Conservation (phyloP, 495 filamentous ascomycete genomes). For the Hypoxylon trugodes region DNA sequence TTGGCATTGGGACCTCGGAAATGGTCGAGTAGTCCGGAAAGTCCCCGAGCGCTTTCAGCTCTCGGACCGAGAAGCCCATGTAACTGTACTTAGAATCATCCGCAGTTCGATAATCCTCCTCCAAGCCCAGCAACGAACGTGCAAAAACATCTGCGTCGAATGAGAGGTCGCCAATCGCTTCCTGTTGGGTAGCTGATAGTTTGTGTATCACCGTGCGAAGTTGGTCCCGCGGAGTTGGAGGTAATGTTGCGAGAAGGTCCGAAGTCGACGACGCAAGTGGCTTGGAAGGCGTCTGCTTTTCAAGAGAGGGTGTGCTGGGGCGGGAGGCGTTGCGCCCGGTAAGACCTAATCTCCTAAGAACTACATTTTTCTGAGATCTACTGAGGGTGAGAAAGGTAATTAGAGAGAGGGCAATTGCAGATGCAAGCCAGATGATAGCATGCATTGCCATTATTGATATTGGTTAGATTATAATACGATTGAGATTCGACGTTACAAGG, state of each 20-base stretch:
- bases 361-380: constrained; percentile 36
- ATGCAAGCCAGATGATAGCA: constrained; percentile 25
- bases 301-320: constrained; percentile 31
- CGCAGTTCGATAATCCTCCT: constrained; percentile 45
- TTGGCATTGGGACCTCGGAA: constrained; percentile 79
- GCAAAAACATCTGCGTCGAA: constrained; percentile 25
- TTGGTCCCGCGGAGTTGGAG: constrained; percentile 46
- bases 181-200: constrained; percentile 21
- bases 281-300: constrained; percentile 35
- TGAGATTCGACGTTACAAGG: neutral
- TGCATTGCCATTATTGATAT: constrained; percentile 12
- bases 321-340: constrained; percentile 8
- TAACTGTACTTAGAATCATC: constrained; percentile 46
- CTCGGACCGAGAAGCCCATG: constrained; percentile 66
- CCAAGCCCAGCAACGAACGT: constrained; percentile 30
- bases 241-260: constrained; percentile 24
- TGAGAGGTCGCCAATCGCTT: constrained; percentile 25
- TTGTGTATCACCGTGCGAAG: constrained; percentile 38
- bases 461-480: neutral
- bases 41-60: constrained; percentile 77
- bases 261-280: constrained; percentile 23
- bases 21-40: constrained; percentile 85
- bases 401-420: constrained; percentile 30
- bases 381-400: constrained; percentile 40
- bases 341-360: constrained; percentile 32